Evolutionary conservation across 495 filamentous ascomycete species (phyloP), one percentile per base, ranked within the genome.

Genomic region (Xanthoparmelia taractica): DNA sequence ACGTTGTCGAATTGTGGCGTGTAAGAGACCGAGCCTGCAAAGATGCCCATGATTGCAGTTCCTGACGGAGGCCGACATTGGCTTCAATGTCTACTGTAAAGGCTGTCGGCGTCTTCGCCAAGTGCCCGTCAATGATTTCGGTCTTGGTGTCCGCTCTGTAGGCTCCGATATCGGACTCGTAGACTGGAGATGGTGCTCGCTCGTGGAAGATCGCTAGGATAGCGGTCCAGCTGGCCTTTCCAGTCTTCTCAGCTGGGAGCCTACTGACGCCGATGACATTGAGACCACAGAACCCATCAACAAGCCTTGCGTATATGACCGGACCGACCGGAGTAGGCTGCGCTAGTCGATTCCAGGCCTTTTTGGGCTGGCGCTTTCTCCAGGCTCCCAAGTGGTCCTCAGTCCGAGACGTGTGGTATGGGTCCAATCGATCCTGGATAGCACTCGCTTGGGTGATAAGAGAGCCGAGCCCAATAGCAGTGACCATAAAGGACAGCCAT

Each of bases 401-500:
- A 13, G 63, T 66, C 40, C 71, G 69, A 23, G 60, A 66, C 13
- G 63, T 63, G 61, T 69, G 64, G 65, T 66, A 74, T n/a, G 69
- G 69, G 54, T 74, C 72, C 37, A 74, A 59, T 54, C 67, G 61
- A 25, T 68, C 66, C 59, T 66, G 65, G 58, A 73, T 72, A 27
- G 72, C 69, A 59, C 65, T 68, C 3, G 71, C 66, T 34, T 73
- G 72, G 27, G 66, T 62, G 31, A 73, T 67, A 15, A 74, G 50
- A 8, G 69, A 72, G 34, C 72, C 72, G 10, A 74, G 62, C 17
- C 71, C 72, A 33, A 69, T 59, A 12, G 72, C 68, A 18, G 72
- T 73, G 31, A 64, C 66, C 18, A 63, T 59, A 61, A 74, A 71
- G 27, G 72, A 70, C 20, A 73, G 67, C 72, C 72, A 73, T 54